Percentiles rank a stretch among this genome's conserved stretches.
phyloP scores from a whole-genome alignment of 306 rosid species.

The Mimosa bimucronata region DNA sequence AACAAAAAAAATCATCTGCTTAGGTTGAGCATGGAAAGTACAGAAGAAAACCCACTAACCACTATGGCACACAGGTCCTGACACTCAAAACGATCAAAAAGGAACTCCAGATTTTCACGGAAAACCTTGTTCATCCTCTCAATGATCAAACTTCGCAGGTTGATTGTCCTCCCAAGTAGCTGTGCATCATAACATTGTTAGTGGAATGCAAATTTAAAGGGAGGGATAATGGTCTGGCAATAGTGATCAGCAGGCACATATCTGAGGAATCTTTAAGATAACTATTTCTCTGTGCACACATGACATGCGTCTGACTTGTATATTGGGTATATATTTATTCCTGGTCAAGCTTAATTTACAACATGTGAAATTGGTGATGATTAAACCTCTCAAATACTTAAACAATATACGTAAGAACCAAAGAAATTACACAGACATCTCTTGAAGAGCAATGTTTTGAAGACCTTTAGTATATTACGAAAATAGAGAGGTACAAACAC shows the following conservation, averaged over 20 bases:
- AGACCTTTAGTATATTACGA: not conserved
- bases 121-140: slow-evolving; percentile 87
- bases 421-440: not conserved
- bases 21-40: slow-evolving; percentile 31
- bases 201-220: slow-evolving; percentile 22
- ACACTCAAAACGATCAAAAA: slow-evolving; percentile 96
- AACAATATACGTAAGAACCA: slow-evolving; percentile 11
- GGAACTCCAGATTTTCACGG: slow-evolving; percentile 92
- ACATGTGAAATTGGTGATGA: slow-evolving; percentile 15
- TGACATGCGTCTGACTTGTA: slow-evolving; percentile 10
- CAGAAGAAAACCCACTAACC: slow-evolving; percentile 61
- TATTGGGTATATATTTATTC: slow-evolving; percentile 23
- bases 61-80: slow-evolving; percentile 94
- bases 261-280: not conserved
- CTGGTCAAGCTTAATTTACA: slow-evolving; percentile 21
- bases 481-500: slow-evolving; percentile 14
- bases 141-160: slow-evolving; percentile 81
- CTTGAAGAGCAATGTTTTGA: slow-evolving; percentile 17
- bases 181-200: slow-evolving; percentile 44
- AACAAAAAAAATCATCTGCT: slow-evolving; percentile 7
- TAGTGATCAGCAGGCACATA: slow-evolving; percentile 5
- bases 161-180: slow-evolving; percentile 95
- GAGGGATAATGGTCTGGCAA: not conserved
- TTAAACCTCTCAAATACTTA: slow-evolving; percentile 10
- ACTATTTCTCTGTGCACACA: not conserved